Evolutionary conservation across 2,329 filamentous ascomycete genomes (phyloP), one percentile per base, ranked within the genome.

Genomic region (Cercospora berteroae): DNA sequence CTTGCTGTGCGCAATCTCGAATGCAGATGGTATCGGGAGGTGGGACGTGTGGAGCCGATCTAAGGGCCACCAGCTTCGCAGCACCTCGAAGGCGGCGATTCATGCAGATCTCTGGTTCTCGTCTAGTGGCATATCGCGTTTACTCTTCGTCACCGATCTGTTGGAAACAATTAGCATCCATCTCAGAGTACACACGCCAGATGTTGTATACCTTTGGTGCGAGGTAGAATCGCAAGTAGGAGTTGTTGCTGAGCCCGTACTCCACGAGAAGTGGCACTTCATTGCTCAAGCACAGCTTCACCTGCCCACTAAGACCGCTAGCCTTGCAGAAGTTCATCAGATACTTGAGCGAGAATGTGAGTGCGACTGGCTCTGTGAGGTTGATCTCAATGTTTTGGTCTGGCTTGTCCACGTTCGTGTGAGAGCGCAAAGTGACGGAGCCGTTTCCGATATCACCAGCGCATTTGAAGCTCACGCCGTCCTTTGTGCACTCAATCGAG

Each of bases 301-400:
- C 96, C 73, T 87, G 86, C 74, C 81, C 84, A 44, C 94, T 94
- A 69, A 99, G 85, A 63, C 88, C 89, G 71, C 93, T 91, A 36
- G 96, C 96, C 85, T 99, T 99, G 91, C 95, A 98, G 85, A 99
- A 99, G 87, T 98, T 98, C 86, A 96, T 92, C 3, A 99, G 90
- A 83, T 99, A 99, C 85, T 99, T 99, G 77, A 99, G 90, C 36
- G 95, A 98, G 85, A 99, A 99, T 60, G 94, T 98, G 71, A 99
- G 87, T 39, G 92, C 87, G 69, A 99, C 95, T 61, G 95, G 93
- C 84, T 99, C 96, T 44, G 88, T 90, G 69, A 99, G 88, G 78
- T 93, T 89, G 80, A 99, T 97, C 72, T 92, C 87, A 75, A 98
- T 91, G 77, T 94, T 92, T 78, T 90, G 85, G 9, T 91, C 88